A percentile compares a stretch with the other conserved stretches of the same genome.
Conservation (phyloP, 306 rosid genomes). For the Hylodesmum podocarpum region DNA sequence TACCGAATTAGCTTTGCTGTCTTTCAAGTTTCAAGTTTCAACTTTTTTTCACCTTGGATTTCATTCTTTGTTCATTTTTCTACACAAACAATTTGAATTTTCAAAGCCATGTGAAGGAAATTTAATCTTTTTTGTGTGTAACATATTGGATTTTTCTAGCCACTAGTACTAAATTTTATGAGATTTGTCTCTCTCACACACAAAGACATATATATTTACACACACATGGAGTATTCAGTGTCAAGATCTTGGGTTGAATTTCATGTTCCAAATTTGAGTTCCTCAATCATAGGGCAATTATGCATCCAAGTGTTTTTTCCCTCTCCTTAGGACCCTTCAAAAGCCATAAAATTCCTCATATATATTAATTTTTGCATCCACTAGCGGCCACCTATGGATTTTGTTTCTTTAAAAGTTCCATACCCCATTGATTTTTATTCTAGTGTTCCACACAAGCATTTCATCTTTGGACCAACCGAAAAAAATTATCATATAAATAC, state of each 20-base stretch:
- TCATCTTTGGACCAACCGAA: background rate
- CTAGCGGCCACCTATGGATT: background rate
- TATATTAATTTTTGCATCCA: background rate
- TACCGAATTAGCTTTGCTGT: conserved; percentile 21
- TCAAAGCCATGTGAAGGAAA: background rate
- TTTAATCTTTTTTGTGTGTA: conserved; percentile 11
- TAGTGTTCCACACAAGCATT: background rate
- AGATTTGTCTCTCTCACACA: too few species aligned
- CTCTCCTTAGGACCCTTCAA: background rate
- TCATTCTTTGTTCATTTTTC: background rate
- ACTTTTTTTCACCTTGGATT: background rate
- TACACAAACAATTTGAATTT: background rate
- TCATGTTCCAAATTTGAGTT: background rate
- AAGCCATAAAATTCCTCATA: background rate
- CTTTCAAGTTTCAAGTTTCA: conserved; percentile 18
- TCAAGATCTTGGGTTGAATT: background rate
- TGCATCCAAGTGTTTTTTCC: conserved; percentile 5
- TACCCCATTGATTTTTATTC: background rate
- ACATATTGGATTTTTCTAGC: background rate
- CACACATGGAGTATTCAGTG: conserved; percentile 24
- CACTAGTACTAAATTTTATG: background rate
- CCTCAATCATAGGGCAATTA: conserved; percentile 38
- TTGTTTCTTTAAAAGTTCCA: background rate
- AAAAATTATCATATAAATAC: background rate
- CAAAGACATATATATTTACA: too few species aligned